These are phyloP conservation scores for Cadophora gregata DNA, from an alignment of 2,329 filamentous ascomycete genomes.

Conservation along the genomic window DNA sequence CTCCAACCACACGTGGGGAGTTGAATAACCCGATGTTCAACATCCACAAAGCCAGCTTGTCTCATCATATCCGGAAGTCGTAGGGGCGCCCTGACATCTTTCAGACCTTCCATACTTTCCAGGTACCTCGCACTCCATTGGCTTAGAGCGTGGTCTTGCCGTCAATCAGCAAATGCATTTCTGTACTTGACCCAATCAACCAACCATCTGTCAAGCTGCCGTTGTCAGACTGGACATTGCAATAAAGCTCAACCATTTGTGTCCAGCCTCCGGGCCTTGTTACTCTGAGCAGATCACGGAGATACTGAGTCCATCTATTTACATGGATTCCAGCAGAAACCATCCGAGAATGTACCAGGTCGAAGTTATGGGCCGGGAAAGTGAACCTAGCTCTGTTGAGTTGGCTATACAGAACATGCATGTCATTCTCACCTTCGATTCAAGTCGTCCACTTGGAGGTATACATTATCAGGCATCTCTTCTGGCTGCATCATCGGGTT, in stretches of 20 bases:
- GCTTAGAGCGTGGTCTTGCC: slow-evolving; percentile 64
- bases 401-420: background rate
- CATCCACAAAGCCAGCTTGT: slow-evolving; percentile 66
- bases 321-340: slow-evolving; percentile 40
- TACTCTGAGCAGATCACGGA: slow-evolving; percentile 75
- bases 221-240: slow-evolving; percentile 85
- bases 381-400: slow-evolving; percentile 57
- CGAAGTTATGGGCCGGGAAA: slow-evolving; percentile 74
- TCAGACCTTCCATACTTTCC: slow-evolving; percentile 64
- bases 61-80: slow-evolving; percentile 52
- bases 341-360: slow-evolving; percentile 72
- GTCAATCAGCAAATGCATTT: slow-evolving; percentile 27
- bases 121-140: slow-evolving; percentile 72
- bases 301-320: slow-evolving; percentile 74
- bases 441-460: slow-evolving; percentile 75
- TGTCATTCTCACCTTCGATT: slow-evolving; percentile 59
- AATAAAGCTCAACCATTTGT: slow-evolving; percentile 88
- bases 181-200: slow-evolving; percentile 31
- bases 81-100: slow-evolving; percentile 69
- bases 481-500: slow-evolving; percentile 73
- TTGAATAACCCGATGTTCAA: slow-evolving; percentile 69
- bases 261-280: slow-evolving; percentile 81
- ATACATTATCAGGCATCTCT: slow-evolving; percentile 68
- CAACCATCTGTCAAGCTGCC: slow-evolving; percentile 72
- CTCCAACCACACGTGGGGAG: slow-evolving; percentile 75